Percentiles rank a stretch among this genome's conserved stretches.
These are phyloP conservation scores for Candida chauliodis DNA, from an alignment of 805 yeast genomes.

Conservation along the genomic window DNA sequence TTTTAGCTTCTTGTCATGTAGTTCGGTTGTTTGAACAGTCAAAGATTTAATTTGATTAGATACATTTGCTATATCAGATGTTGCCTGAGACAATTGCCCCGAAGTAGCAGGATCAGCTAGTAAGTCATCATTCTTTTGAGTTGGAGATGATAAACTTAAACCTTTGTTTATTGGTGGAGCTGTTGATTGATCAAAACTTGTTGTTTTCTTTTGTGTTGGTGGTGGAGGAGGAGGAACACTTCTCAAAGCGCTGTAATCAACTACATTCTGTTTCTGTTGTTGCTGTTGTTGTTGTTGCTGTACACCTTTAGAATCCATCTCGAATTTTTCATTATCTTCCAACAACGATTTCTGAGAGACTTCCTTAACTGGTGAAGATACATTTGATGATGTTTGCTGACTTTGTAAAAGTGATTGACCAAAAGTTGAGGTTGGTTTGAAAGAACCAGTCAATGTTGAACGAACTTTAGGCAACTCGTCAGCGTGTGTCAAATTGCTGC, in stretches of 20 bases:
- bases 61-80: conserved; percentile 81
- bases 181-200: conserved; percentile 7
- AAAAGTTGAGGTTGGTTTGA: conserved; percentile 80
- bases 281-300: conserved; percentile 19
- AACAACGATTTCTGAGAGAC: conserved; percentile 24
- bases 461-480: conserved; percentile 32
- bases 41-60: conserved; percentile 82
- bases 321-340: conserved; percentile 28
- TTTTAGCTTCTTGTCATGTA: conserved; percentile 65
- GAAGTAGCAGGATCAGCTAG: conserved; percentile 61
- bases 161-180: too few species aligned
- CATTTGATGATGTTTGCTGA: conserved; percentile 11
- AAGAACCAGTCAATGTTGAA: conserved; percentile 37
- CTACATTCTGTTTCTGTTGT: conserved; percentile 23
- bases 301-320: conserved; percentile 12
- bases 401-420: conserved; percentile 64
- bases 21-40: conserved; percentile 65
- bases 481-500: conserved; percentile 29
- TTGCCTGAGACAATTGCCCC: conserved; percentile 69
- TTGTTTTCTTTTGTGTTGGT: conserved; percentile 8
- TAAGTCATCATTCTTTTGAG: conserved; percentile 47
- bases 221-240: conserved; percentile 45
- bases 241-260: conserved; percentile 51
- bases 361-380: conserved; percentile 14
- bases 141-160: too few species aligned